Evolutionary conservation across 768 basidiomycete genomes (phyloP).

Genomic region (Podaxis pistillaris): DNA sequence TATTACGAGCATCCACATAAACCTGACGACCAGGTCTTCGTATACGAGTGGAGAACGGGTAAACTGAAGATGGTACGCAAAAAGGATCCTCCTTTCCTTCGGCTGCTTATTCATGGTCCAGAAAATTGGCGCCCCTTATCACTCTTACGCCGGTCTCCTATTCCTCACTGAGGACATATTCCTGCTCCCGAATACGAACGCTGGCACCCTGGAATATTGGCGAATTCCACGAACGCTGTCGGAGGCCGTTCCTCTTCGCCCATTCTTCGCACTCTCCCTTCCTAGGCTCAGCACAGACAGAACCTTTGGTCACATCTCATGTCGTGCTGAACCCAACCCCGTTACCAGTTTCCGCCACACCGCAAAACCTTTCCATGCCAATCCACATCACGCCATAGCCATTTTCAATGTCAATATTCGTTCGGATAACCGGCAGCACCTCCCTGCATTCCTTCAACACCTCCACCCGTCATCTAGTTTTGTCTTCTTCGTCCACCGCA

Average conservation of each 20-base stretch:
- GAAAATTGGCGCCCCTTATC: constrained; percentile 22
- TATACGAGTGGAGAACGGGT: constrained; percentile 45
- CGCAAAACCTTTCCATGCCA: constrained; percentile 20
- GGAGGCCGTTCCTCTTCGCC: constrained; percentile 16
- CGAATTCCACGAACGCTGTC: constrained; percentile 24
- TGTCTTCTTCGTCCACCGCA: constrained; percentile 36
- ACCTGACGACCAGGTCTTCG: constrained; percentile 31
- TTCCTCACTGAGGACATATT: constrained; percentile 34
- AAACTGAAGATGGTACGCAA: constrained; percentile 32
- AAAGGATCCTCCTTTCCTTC: neutral
- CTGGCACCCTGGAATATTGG: constrained; percentile 34
- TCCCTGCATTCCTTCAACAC: neutral
- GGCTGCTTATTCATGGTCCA: neutral
- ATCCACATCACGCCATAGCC: constrained; percentile 29
- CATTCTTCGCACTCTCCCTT: constrained; percentile 26
- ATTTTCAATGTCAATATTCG: constrained; percentile 30
- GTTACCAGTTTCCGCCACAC: constrained; percentile 1
- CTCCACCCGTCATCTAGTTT: constrained; percentile 18
- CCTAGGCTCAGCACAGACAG: constrained; percentile 27
- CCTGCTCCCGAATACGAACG: constrained; percentile 31
- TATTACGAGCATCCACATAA: constrained; percentile 18
- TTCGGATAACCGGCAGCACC: neutral
- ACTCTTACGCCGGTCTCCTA: constrained; percentile 29
- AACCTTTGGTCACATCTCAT: constrained; percentile 26
- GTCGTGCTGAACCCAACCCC: constrained; percentile 44